These are phyloP conservation scores for Daldinia childiae DNA, from an alignment of 495 filamentous ascomycete genomes.

Conservation along the genomic window DNA sequence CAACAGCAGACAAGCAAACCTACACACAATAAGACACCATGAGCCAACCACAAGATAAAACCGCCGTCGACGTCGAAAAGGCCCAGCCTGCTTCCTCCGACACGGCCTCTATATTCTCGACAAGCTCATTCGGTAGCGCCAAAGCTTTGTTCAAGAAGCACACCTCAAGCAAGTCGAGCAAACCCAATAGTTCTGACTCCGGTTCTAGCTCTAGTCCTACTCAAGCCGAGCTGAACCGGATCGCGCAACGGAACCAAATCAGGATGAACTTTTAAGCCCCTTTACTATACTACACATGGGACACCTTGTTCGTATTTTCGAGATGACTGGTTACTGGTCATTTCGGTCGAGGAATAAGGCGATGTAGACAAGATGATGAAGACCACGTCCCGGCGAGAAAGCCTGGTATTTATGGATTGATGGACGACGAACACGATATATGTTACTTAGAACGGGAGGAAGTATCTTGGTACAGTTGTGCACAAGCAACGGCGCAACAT, in stretches of 20 bases:
- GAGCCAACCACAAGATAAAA: conserved; percentile 19
- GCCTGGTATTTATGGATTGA: not conserved
- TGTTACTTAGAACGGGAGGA: not conserved
- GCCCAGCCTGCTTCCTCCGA: conserved; percentile 31
- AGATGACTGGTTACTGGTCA: not conserved
- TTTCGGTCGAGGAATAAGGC: not conserved
- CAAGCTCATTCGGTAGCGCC: conserved; percentile 45
- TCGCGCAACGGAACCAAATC: conserved; percentile 29
- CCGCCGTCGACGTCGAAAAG: conserved; percentile 2
- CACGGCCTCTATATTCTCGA: conserved; percentile 44
- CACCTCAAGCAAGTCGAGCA: conserved; percentile 13
- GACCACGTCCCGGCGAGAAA: not conserved
- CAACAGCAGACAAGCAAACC: no score
- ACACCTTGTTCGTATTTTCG: not conserved
- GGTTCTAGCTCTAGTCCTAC: not conserved
- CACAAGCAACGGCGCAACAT: not conserved
- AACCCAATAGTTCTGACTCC: not conserved
- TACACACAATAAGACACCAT: not conserved
- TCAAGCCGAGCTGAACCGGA: conserved; percentile 21
- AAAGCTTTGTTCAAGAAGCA: conserved; percentile 44
- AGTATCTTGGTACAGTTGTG: not conserved
- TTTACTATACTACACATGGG: no score
- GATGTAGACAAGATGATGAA: not conserved
- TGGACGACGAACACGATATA: not conserved
- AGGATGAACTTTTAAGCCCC: conserved; percentile 26